These are phyloP conservation scores for Sordariomycetes sp. DNA, from an alignment of 2,329 filamentous ascomycete species.

Conservation along the genomic window DNA sequence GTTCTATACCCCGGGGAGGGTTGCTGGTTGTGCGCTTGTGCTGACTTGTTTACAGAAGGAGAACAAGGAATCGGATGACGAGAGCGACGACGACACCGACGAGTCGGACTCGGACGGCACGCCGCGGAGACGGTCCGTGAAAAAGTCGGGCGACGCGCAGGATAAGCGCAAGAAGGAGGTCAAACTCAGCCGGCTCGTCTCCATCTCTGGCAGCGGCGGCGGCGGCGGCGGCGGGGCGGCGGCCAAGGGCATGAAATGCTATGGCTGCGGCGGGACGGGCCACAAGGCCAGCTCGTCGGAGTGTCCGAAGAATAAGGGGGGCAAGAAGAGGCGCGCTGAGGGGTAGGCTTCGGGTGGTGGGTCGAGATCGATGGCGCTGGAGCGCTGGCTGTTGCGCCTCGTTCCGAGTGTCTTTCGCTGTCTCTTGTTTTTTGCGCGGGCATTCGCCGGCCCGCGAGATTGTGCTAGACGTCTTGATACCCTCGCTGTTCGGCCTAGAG, in stretches of 20 bases:
- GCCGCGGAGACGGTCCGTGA: not conserved
- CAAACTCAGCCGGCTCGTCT: slow-evolving; percentile 1
- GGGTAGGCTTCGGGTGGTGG: not conserved
- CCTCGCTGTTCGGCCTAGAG: no score
- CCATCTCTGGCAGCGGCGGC: slow-evolving; percentile 1
- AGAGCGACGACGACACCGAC: not conserved
- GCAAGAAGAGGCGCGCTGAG: not conserved
- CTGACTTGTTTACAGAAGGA: not conserved
- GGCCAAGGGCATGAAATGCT: not conserved
- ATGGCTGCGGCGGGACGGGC: not conserved
- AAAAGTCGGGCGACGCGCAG: not conserved
- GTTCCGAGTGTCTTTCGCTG: no score
- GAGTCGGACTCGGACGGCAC: not conserved
- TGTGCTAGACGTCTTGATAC: no score
- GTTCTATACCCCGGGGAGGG: not conserved
- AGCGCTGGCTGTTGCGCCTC: not conserved
- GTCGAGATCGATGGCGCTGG: not conserved
- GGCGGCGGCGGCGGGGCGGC: not conserved
- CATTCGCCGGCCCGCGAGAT: no score
- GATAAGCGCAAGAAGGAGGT: slow-evolving; percentile 1
- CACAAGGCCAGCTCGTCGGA: slow-evolving; percentile 1
- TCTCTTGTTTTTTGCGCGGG: no score
- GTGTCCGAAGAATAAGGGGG: slow-evolving; percentile 1
- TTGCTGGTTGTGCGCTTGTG: not conserved
- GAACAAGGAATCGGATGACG: not conserved